Conservation (phyloP, 1,284 basidiomycete genomes). For the Kalmanozyma brasiliensis region DNA sequence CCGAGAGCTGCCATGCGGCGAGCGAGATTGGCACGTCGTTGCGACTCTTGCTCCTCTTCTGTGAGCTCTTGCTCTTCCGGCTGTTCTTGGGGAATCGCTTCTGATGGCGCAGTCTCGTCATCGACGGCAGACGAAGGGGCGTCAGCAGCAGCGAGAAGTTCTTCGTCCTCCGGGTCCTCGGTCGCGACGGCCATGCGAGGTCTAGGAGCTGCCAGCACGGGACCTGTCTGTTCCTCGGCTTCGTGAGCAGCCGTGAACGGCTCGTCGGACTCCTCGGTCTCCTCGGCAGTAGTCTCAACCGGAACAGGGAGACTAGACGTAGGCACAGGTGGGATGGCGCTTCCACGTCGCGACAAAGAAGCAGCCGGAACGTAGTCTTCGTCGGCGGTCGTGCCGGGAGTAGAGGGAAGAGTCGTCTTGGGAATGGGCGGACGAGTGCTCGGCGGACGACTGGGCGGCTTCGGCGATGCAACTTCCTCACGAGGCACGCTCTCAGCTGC, state of each 20-base stretch:
- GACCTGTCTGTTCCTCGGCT: constrained; percentile 14
- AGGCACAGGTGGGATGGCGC: constrained; percentile 33
- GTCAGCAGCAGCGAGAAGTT: constrained; percentile 37
- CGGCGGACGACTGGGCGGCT: constrained; percentile 49
- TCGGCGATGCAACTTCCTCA: constrained; percentile 17
- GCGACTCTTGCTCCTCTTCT: constrained; percentile 58
- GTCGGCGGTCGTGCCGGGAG: constrained; percentile 11
- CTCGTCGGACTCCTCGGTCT: constrained; percentile 3
- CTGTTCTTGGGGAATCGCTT: constrained; percentile 10
- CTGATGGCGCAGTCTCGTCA: neutral
- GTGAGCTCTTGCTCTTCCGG: constrained; percentile 43
- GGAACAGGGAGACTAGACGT: constrained; percentile 14
- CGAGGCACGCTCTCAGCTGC: constrained; percentile 7
- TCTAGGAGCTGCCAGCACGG: constrained; percentile 51
- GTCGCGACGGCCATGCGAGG: constrained; percentile 49
- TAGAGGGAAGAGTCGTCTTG: constrained; percentile 35
- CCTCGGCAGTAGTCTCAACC: constrained; percentile 12
- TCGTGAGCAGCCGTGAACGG: neutral
- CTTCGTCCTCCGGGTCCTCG: constrained; percentile 55
- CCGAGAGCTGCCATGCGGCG: constrained; percentile 64
- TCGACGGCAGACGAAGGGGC: constrained; percentile 6
- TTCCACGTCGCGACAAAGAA: constrained; percentile 13
- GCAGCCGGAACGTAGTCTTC: constrained; percentile 13
- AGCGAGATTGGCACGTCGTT: constrained; percentile 57
- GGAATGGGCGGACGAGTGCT: constrained; percentile 57